Base-by-base conservation (phyloP, 768 basidiomycete species). In the Rhodosporidiobolus odoratus region DNA sequence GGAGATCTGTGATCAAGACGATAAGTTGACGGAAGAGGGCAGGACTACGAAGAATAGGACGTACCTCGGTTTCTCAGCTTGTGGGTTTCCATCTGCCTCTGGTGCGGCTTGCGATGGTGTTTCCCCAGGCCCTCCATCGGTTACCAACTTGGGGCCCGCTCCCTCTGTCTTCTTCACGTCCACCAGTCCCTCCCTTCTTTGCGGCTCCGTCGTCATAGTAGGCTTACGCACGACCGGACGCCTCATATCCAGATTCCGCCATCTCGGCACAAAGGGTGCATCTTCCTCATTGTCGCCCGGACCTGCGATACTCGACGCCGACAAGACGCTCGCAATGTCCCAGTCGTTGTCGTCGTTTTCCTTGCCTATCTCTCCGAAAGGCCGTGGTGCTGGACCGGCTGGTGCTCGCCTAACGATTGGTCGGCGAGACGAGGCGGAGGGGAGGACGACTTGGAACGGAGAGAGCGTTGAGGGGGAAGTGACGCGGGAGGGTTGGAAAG, bases 401-500 rank as follows among this genome's bases (percentile, higher is more conserved):
- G 27, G 41, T 16, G 41, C 30, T 41, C 68, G 62, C 15, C 35
- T 41, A 15, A 65, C 63, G 43, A 54, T 27, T 16, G 62, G 68
- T 0, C 62, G 57, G n/a, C 37, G 16, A 8, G 32, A 38, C 6
- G 58, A 9, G 32, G 38, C 3, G 3, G 63, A 25, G 1, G 58
- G 43, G 52, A 70, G n/a, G 43, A 62, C 16, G n/a, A n/a, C n/a
- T n/a, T n/a, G n/a, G n/a, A n/a, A n/a, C n/a, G n/a, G n/a, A n/a
- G n/a, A n/a, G n/a, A n/a, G n/a, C n/a, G n/a, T n/a, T n/a, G n/a
- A n/a, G n/a, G n/a, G n/a, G n/a, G n/a, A n/a, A n/a, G n/a, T n/a
- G n/a, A n/a, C n/a, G n/a, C n/a, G n/a, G n/a, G n/a, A n/a, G 15
- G 69, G 69, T 15, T 32, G 52, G 43, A 70, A 70, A 0, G 68